A percentile compares a stretch with the other conserved stretches of the same genome.
These are phyloP conservation scores for Laburnicola sp. DNA, from an alignment of 2,329 filamentous ascomycete genomes.

Conservation along the genomic window DNA sequence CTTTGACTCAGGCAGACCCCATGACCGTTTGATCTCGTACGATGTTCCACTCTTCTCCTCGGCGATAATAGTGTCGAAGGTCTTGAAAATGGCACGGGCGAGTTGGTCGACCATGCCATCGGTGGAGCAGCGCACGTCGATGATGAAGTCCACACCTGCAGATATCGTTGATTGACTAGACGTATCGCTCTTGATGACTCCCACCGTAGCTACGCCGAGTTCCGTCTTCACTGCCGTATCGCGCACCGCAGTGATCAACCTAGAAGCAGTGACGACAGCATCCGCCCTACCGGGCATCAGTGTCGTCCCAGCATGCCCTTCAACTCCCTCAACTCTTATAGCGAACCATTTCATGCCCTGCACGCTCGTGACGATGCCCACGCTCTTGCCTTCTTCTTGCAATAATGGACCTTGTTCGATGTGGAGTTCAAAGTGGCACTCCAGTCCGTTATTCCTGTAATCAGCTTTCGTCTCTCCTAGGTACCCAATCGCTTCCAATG, in stretches of 20 bases:
- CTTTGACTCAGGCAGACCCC: conserved; percentile 32
- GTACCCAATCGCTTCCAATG: conserved; percentile 38
- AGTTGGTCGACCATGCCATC: conserved; percentile 32
- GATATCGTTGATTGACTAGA: conserved; percentile 36
- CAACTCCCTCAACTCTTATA: conserved; percentile 35
- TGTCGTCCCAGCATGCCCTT: conserved; percentile 63
- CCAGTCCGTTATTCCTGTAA: conserved; percentile 63
- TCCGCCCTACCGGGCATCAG: conserved; percentile 62
- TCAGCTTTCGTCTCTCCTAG: conserved; percentile 52
- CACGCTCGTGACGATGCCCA: conserved; percentile 71
- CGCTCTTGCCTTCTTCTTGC: conserved; percentile 60
- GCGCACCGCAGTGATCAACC: conserved; percentile 30
- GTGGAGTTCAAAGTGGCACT: conserved; percentile 78
- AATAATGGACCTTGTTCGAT: conserved; percentile 81
- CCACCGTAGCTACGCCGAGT: conserved; percentile 34
- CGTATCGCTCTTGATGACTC: conserved; percentile 34
- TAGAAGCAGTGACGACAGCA: conserved; percentile 32
- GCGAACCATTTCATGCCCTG: conserved; percentile 72
- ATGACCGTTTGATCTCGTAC: conserved; percentile 27
- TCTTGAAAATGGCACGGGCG: conserved; percentile 20
- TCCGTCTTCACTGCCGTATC: conserved; percentile 24
- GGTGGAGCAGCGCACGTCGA: conserved; percentile 34
- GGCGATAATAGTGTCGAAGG: conserved; percentile 25
- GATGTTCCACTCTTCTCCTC: conserved; percentile 28
- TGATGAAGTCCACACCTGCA: conserved; percentile 32